Conservation (phyloP, 495 filamentous ascomycete species). For the Podospora didyma region DNA sequence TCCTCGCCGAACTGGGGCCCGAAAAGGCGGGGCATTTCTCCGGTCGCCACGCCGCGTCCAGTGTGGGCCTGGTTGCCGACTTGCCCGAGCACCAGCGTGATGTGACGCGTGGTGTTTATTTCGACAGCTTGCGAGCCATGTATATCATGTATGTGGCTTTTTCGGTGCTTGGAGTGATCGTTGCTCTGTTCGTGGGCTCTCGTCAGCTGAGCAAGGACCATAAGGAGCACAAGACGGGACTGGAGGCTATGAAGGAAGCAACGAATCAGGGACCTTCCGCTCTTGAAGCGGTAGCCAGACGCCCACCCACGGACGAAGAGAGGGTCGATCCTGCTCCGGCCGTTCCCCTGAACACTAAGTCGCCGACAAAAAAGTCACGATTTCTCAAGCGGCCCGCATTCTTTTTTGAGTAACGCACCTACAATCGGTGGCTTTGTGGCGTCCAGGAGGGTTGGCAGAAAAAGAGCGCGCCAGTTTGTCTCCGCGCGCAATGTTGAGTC, state of each 20-base stretch:
- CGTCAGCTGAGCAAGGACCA: conserved; percentile 57
- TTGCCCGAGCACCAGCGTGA: conserved; percentile 44
- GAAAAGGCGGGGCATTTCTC: conserved; percentile 39
- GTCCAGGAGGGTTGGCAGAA: too few relatives aligned
- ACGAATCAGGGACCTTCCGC: conserved; percentile 1
- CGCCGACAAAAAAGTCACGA: background rate
- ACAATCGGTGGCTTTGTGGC: too few relatives aligned
- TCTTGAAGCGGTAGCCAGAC: background rate
- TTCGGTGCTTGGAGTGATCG: conserved; percentile 48
- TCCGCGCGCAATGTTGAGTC: too few relatives aligned
- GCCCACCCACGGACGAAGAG: conserved; percentile 13
- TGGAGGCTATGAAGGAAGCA: conserved; percentile 42
- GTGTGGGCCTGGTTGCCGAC: conserved; percentile 49
- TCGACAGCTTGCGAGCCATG: conserved; percentile 57
- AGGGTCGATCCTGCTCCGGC: background rate
- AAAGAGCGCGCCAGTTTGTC: too few relatives aligned
- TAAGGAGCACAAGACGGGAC: conserved; percentile 58
- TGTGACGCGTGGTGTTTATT: conserved; percentile 52
- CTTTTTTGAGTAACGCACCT: conserved; percentile 16
- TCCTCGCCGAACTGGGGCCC: conserved; percentile 39
- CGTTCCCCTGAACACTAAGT: too few relatives aligned
- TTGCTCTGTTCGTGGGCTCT: conserved; percentile 52
- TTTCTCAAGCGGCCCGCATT: conserved; percentile 9
- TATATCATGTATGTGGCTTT: conserved; percentile 64
- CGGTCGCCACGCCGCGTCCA: conserved; percentile 54